phyloP scores from a whole-genome alignment of 306 rosid species.

The Begonia peltatifolia region DNA sequence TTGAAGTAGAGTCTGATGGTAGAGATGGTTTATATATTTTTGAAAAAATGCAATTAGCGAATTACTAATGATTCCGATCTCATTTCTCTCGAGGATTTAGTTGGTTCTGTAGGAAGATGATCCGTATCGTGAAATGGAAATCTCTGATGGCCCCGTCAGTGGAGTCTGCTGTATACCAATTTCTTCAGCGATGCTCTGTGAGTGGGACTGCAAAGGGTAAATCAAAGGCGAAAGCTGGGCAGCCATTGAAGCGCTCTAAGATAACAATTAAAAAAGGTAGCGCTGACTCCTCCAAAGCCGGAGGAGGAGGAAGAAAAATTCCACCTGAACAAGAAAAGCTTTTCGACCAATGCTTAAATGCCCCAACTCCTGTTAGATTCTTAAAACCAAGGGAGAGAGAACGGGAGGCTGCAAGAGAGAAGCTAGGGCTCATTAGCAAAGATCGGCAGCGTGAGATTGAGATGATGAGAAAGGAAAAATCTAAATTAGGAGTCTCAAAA shows the following conservation, averaged over 20 bases:
- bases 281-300: constrained; percentile 7
- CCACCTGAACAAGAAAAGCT: constrained; percentile 41
- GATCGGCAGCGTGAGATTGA: constrained; percentile 62
- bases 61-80: too few species aligned
- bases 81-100: too few species aligned
- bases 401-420: constrained; percentile 59
- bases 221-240: constrained; percentile 19
- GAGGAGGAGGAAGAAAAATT: constrained; percentile 26
- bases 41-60: too few species aligned
- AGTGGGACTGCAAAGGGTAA: constrained; percentile 48
- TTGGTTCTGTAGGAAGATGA: constrained; percentile 11
- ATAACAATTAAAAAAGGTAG: constrained; percentile 23
- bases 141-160: constrained; percentile 3
- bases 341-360: constrained; percentile 49
- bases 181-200: constrained; percentile 28
- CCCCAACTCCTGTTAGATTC: constrained; percentile 57
- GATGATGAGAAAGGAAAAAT: constrained; percentile 31
- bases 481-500: constrained; percentile 33
- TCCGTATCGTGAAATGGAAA: constrained; percentile 18
- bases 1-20: too few species aligned
- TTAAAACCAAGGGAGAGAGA: constrained; percentile 25
- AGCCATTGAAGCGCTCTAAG: constrained; percentile 28
- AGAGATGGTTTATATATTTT: too few species aligned
- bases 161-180: constrained; percentile 19
- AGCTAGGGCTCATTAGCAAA: constrained; percentile 75